A percentile compares a stretch with the other conserved stretches of the same genome.
These are phyloP conservation scores for Xenosphaeropsis pyriputrescens DNA, from an alignment of 2,329 filamentous ascomycete species.

Conservation along the genomic window DNA sequence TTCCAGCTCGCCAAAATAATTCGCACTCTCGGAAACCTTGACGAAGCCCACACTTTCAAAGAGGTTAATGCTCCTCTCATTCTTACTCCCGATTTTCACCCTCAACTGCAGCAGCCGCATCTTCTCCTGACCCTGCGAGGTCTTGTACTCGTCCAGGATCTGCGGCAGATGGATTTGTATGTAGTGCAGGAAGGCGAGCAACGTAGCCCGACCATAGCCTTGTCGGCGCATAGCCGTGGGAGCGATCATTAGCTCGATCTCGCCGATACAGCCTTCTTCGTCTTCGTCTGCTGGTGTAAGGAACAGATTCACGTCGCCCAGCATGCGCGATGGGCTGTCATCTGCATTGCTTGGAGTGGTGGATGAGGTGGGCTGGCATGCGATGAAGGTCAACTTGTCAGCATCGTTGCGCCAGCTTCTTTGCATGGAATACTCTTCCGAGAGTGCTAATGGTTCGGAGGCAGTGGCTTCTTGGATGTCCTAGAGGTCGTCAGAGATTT, in stretches of 20 bases:
- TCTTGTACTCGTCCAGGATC: conserved; percentile 42
- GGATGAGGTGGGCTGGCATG: conserved; percentile 31
- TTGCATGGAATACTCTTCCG: conserved; percentile 85
- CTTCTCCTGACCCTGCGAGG: conserved; percentile 1
- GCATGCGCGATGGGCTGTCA: conserved; percentile 43
- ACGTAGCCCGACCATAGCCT: conserved; percentile 50
- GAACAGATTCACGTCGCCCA: conserved; percentile 74
- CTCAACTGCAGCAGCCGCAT: conserved; percentile 27
- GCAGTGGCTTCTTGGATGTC: conserved; percentile 73
- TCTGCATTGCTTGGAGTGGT: conserved; percentile 9
- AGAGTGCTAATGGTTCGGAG: conserved; percentile 66
- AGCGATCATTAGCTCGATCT: conserved; percentile 83
- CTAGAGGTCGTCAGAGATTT: conserved; percentile 21
- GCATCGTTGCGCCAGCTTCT: conserved; percentile 65
- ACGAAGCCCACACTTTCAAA: conserved; percentile 46
- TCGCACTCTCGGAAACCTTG: conserved; percentile 28
- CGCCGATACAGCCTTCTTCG: conserved; percentile 34
- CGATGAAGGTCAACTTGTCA: conserved; percentile 89
- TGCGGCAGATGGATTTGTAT: conserved; percentile 33
- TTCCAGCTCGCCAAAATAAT: conserved; percentile 58
- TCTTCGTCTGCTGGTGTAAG: conserved; percentile 41
- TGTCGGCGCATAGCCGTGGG: conserved; percentile 35
- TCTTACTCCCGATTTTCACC: conserved; percentile 45
- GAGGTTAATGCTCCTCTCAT: conserved; percentile 38
- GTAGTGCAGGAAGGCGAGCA: conserved; percentile 58